Conservation (phyloP, 2,329 filamentous ascomycete species). For the Diaporthe aspalathi region DNA sequence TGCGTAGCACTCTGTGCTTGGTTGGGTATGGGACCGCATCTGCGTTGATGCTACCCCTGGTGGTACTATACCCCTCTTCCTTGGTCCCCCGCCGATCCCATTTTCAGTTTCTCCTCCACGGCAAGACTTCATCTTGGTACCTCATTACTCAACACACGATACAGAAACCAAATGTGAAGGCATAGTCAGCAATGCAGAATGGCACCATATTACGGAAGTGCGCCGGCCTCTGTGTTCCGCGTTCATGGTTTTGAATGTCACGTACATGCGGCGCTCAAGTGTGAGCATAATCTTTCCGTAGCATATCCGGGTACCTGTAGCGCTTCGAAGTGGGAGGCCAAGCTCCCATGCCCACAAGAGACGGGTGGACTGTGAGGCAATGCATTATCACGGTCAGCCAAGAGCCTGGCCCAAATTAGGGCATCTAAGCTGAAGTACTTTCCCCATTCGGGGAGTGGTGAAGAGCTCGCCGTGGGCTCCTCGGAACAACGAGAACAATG, state of each 20-base stretch:
- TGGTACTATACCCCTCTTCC: slow-evolving; percentile 7
- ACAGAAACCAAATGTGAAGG: not conserved
- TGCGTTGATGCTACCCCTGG: slow-evolving; percentile 6
- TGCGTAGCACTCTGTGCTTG: not conserved
- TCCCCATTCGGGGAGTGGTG: not conserved
- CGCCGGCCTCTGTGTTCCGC: not conserved
- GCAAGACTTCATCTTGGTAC: not conserved
- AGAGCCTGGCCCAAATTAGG: not conserved
- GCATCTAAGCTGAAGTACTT: not conserved
- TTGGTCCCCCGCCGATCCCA: not conserved
- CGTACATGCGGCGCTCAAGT: too few species aligned
- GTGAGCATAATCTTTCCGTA: too few species aligned
- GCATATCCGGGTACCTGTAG: not conserved
- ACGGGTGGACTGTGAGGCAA: not conserved
- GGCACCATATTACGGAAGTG: too few species aligned
- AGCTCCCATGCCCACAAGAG: not conserved
- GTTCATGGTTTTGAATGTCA: not conserved
- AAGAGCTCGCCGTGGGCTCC: not conserved
- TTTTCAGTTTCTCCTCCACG: not conserved
- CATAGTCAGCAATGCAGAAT: too few species aligned
- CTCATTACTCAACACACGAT: not conserved
- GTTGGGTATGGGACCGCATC: not conserved
- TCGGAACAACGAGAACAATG: not conserved
- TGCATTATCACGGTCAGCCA: not conserved
- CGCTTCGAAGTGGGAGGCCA: too few species aligned